Base-by-base conservation (phyloP, 768 basidiomycete genomes). In the Phylloporus rhodoxanthus region DNA sequence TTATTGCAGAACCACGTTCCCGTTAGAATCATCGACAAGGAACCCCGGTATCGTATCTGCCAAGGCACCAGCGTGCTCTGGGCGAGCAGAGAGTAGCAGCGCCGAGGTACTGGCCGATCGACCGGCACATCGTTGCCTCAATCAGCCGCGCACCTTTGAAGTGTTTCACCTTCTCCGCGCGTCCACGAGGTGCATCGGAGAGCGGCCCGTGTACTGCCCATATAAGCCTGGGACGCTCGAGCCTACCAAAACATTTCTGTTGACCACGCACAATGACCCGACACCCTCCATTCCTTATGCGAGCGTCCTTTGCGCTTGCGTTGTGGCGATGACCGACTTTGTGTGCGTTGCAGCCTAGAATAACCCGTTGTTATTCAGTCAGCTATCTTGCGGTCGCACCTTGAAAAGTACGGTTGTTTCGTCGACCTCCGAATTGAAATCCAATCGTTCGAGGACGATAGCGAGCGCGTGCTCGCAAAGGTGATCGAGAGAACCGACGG, bases 21-120 rank as follows among this genome's bases (percentile, higher is more conserved):
- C 9, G 72, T 81, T 7, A 74, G 77, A 17, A 71, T 82, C 23
- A 73, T 81, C 40, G 74, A 81, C 50, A 77, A 76, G 52, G 70
- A 69, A 43, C 56, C 64, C 0, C 44, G 63, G 0, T 65, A 69
- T 9, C 67, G 60, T 13, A 54, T 69, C 14, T 72, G 72, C 3
- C 69, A 73, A 50, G 70, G 75, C 2, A 70, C 68, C 3, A 62
- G 61, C 4, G 73, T 65, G 3, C 54, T 77, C 23, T 72, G 70
- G 68, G 74, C 72, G 34, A 30, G 64, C 25, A 48, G 9, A 14
- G 13, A 23, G 15, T 5, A 8, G 15, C 9, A n/a, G 26, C 8
- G 21, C 25, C 28, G 28, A 29, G 9, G 28, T 29, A 10, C 11
- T 4, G 32, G 10, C 25, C 26, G 21, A 41, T 11, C 15, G 15